These are phyloP conservation scores for Casuarina glauca DNA, from an alignment of 306 rosid genomes.

Conservation along the genomic window DNA sequence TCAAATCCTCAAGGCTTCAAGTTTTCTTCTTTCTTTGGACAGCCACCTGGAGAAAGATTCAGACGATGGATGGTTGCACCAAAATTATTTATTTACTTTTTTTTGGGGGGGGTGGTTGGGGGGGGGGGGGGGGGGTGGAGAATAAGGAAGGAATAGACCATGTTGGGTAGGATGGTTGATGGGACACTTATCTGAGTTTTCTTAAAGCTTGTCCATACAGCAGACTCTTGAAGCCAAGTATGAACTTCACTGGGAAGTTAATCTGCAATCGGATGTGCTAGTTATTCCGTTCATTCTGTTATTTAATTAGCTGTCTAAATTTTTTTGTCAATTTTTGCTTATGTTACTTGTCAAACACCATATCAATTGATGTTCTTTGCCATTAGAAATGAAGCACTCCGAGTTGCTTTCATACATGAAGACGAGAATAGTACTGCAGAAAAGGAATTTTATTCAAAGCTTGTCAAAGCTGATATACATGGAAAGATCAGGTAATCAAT, in stretches of 20 bases:
- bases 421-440: slow-evolving; percentile 63
- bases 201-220: neutral
- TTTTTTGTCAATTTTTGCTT: neutral
- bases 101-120: neutral
- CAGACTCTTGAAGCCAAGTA: neutral
- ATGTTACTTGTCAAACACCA: neutral
- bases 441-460: slow-evolving; percentile 80
- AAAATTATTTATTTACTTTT: neutral
- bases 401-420: slow-evolving; percentile 92
- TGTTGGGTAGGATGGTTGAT: neutral
- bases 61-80: neutral
- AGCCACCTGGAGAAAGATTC: neutral
- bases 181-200: neutral
- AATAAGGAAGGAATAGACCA: too few species aligned
- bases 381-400: slow-evolving; percentile 92
- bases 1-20: neutral
- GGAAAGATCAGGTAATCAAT: slow-evolving; percentile 92
- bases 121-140: neutral
- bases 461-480: slow-evolving; percentile 88
- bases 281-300: neutral
- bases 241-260: neutral
- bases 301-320: neutral
- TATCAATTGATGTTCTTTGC: slow-evolving; percentile 5
- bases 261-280: neutral
- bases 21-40: neutral